phyloP scores from a whole-genome alignment of 345 rosid species.

The Gossypium raimondii region DNA sequence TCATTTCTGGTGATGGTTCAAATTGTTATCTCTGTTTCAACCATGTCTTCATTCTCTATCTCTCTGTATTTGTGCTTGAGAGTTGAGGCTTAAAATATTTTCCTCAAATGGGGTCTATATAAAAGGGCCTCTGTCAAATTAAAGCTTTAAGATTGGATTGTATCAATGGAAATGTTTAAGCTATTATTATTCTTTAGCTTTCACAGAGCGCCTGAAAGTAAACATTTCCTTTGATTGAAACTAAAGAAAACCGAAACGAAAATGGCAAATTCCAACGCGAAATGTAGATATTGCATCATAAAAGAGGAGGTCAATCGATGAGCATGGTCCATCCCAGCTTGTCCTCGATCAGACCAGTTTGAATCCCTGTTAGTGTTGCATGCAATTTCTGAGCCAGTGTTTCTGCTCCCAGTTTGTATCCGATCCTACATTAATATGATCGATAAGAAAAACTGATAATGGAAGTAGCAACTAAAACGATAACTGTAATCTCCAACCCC shows the following conservation, averaged over 20 bases:
- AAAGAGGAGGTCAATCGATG: slow-evolving; percentile 18
- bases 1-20: neutral
- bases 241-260: neutral
- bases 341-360: slow-evolving; percentile 37
- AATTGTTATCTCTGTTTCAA: too few relatives aligned
- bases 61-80: too few relatives aligned
- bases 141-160: neutral
- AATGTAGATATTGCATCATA: too few relatives aligned
- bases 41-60: too few relatives aligned
- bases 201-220: neutral
- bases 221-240: neutral
- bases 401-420: slow-evolving; percentile 27
- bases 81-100: too few relatives aligned
- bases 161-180: neutral
- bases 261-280: too few relatives aligned
- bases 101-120: too few relatives aligned
- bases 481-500: neutral
- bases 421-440: slow-evolving; percentile 14
- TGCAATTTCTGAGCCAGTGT: slow-evolving; percentile 22
- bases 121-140: too few relatives aligned
- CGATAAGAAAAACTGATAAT: neutral
- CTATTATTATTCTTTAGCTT: neutral
- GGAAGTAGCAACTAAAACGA: neutral
- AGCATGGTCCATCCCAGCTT: slow-evolving; percentile 38
- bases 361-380: slow-evolving; percentile 34